Base-by-base conservation (phyloP, 345 rosid genomes). In the Eutrema yunnanense region DNA sequence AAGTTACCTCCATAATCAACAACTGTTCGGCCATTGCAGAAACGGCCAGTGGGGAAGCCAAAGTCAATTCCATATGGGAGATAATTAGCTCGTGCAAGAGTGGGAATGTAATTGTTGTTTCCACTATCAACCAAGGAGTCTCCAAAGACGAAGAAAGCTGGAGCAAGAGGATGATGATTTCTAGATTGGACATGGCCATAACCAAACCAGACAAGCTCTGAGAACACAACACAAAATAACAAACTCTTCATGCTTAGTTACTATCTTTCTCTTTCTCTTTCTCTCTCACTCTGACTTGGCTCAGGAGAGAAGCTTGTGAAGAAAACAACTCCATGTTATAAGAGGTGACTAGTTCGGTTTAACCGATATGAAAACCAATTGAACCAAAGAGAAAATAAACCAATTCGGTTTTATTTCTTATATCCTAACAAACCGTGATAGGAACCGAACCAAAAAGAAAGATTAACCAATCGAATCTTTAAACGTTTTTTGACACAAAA, bases 1-100 rank as follows among this genome's bases (percentile, higher is more conserved):
- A 32, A 40, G 41, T 16, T 59, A 65, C 84, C 81, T 73, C 48
- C 67, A 70, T 40, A 76, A 65, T 77, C 85, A 65, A 36, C 77
- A 34, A 72, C 73, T 2, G 83, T 79, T 34, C 72, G 73, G 10
- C 81, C 85, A 34, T 82, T 80, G 50, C 81, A 76, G 78, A 79
- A 80, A 38, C 81, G 77, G 5, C 78, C 79, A 8, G 78, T 73
- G 12, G 83, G 79, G 53, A 50, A 49, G 10, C 83, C 85, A 29
- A 79, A 79, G 71, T 82, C 85, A 37, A 82, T 82, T n/a, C 85
- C 85, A 62, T 77, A 64, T 7, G 86, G 81, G 16, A 61, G 58
- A 69, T 73, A 80, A 55, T 83, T 78, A 50, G 82, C 81, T 37
- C 53, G 27, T 47, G 86, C 78, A 0, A 78, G 63, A 2, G 82